phyloP scores from a whole-genome alignment of 805 yeast genomes.

The Candida tammaniensis region DNA sequence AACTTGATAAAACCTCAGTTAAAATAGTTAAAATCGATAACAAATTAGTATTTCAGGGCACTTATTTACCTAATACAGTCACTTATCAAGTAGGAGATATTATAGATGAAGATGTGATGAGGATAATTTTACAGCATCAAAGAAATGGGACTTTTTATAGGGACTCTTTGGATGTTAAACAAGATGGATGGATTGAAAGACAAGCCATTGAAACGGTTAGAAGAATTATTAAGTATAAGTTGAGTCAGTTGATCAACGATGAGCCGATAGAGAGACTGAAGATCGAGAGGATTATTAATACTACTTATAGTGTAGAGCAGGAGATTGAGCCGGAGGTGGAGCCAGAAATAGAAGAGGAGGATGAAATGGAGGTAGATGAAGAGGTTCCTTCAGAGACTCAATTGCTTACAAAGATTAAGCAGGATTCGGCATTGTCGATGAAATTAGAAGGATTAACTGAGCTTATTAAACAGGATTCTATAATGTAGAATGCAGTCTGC shows the following conservation, averaged over 20 bases:
- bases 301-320: constrained; percentile 26
- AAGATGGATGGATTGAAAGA: constrained; percentile 79
- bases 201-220: constrained; percentile 63
- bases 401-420: constrained; percentile 14
- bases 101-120: constrained; percentile 56
- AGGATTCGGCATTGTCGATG: constrained; percentile 24
- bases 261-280: constrained; percentile 41
- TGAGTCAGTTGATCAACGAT: constrained; percentile 57
- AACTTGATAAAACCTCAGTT: background rate
- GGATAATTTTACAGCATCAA: constrained; percentile 35
- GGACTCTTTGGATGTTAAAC: constrained; percentile 38
- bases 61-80: constrained; percentile 61
- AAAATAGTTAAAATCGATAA: constrained; percentile 25
- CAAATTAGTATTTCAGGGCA: constrained; percentile 67
- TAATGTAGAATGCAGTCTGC: constrained; percentile 13
- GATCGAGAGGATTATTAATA: constrained; percentile 42
- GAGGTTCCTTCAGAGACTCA: no score
- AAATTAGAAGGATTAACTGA: constrained; percentile 32
- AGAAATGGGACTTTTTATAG: constrained; percentile 34
- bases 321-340: constrained; percentile 21
- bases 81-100: constrained; percentile 81
- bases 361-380: constrained; percentile 14
- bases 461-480: constrained; percentile 34
- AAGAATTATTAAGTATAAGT: constrained; percentile 67
- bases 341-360: constrained; percentile 21